Conservation (phyloP, 1,284 basidiomycete species). For the Apiotrichum gamsii region DNA sequence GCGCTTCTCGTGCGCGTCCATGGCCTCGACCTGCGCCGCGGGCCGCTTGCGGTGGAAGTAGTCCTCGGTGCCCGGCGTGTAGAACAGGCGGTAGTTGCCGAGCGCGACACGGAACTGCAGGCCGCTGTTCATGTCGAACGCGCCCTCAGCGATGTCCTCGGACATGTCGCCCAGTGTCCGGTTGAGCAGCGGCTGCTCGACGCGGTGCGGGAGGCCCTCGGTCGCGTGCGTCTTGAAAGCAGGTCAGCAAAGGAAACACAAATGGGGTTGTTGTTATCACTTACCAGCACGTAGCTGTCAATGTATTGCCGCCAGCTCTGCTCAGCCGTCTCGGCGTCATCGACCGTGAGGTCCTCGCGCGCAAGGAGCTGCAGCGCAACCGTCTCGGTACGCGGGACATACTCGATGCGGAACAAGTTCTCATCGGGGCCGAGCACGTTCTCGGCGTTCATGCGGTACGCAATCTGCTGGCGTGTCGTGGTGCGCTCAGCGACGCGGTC, state of each 20-base stretch:
- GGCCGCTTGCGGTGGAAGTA: conserved; percentile 33
- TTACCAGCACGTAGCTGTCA: conserved; percentile 73
- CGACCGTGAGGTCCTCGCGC: conserved; percentile 79
- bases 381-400: conserved; percentile 67
- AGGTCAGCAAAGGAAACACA: not conserved
- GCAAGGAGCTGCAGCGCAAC: conserved; percentile 81
- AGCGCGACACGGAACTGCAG: conserved; percentile 56
- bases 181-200: conserved; percentile 66
- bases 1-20: conserved; percentile 14
- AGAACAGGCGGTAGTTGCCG: conserved; percentile 67
- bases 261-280: conserved; percentile 37
- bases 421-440: conserved; percentile 79
- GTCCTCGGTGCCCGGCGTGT: conserved; percentile 53
- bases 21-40: not conserved
- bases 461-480: conserved; percentile 77
- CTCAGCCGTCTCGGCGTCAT: conserved; percentile 74
- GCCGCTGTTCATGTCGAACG: conserved; percentile 37
- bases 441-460: conserved; percentile 74
- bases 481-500: conserved; percentile 58
- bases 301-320: conserved; percentile 86
- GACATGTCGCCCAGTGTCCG: conserved; percentile 43
- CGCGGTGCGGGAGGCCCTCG: conserved; percentile 51
- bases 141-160: conserved; percentile 7
- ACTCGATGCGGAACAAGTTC: conserved; percentile 85
- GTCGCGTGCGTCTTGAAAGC: conserved; percentile 46